Percentiles rank a stretch among this genome's conserved stretches.
Conservation (phyloP, 2,329 filamentous ascomycete genomes). For the Alternaria sp. region DNA sequence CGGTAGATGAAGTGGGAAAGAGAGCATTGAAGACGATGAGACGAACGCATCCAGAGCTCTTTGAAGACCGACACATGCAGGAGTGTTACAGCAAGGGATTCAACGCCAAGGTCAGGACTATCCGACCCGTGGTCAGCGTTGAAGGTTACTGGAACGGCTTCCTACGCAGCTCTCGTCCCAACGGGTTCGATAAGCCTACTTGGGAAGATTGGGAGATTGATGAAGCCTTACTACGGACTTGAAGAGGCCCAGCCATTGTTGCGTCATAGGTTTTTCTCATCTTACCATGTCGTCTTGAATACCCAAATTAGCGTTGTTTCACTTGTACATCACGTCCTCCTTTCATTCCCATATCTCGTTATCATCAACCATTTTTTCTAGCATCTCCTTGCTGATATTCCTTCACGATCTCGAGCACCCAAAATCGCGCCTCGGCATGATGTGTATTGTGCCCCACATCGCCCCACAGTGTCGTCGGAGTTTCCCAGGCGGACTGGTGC, state of each 20-base stretch:
- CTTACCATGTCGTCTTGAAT: not conserved
- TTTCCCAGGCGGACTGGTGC: slow-evolving; percentile 6
- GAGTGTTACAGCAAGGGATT: slow-evolving; percentile 57
- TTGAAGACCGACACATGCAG: slow-evolving; percentile 56
- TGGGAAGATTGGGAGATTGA: slow-evolving; percentile 58
- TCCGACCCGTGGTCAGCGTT: slow-evolving; percentile 55
- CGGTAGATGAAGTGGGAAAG: slow-evolving; percentile 69
- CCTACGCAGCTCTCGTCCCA: slow-evolving; percentile 57
- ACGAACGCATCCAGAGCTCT: slow-evolving; percentile 61
- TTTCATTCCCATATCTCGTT: not conserved
- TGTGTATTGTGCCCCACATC: slow-evolving; percentile 1
- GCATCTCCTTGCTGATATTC: not conserved
- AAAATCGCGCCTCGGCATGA: not conserved
- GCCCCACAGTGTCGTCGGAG: slow-evolving; percentile 2
- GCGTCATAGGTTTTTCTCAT: not conserved
- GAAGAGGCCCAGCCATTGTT: slow-evolving; percentile 1
- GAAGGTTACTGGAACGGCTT: slow-evolving; percentile 59
- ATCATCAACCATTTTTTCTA: not conserved
- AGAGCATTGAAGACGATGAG: slow-evolving; percentile 64
- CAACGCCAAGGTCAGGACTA: slow-evolving; percentile 55
- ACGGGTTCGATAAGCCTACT: slow-evolving; percentile 58
- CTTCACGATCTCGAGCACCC: not conserved
- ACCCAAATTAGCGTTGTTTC: not conserved
- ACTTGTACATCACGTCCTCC: not conserved
- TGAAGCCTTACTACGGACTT: slow-evolving; percentile 43